phyloP scores from a whole-genome alignment of 1,284 basidiomycete species.

The Coriolopsis trogii region DNA sequence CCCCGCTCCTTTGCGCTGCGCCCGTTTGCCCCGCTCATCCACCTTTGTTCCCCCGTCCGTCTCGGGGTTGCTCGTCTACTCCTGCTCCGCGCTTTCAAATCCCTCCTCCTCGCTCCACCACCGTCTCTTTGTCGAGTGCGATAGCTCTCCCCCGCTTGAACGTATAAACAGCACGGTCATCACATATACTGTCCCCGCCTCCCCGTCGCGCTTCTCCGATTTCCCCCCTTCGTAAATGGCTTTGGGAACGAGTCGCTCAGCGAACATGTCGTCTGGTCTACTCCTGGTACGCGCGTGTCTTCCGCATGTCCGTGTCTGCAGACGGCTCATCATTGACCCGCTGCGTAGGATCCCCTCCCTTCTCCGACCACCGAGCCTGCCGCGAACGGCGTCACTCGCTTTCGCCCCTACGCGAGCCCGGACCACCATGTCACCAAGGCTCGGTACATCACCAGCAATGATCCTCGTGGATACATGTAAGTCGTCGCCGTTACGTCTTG shows the following conservation, averaged over 20 bases:
- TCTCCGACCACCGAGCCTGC: slow-evolving; percentile 43
- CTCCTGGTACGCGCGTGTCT: slow-evolving; percentile 30
- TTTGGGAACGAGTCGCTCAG: slow-evolving; percentile 31
- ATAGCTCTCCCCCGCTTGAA: too few species aligned
- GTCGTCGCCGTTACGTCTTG: slow-evolving; percentile 24
- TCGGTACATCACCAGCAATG: slow-evolving; percentile 84
- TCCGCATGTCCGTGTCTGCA: background rate
- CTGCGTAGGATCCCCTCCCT: slow-evolving; percentile 52
- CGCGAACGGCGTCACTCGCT: slow-evolving; percentile 50
- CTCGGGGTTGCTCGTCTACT: too few species aligned
- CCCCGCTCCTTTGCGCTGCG: slow-evolving; percentile 13
- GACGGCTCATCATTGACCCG: background rate
- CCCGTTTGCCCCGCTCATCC: slow-evolving; percentile 4
- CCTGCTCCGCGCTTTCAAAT: too few species aligned
- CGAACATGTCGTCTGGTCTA: slow-evolving; percentile 35
- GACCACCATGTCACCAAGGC: slow-evolving; percentile 83
- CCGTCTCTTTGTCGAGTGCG: too few species aligned
- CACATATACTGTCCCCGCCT: too few species aligned
- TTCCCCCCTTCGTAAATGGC: slow-evolving; percentile 27
- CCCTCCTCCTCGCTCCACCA: too few species aligned
- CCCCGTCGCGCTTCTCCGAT: slow-evolving; percentile 3
- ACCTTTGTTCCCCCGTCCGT: too few species aligned
- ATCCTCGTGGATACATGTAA: slow-evolving; percentile 85
- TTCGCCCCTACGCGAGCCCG: slow-evolving; percentile 74
- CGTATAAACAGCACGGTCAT: too few species aligned